Conservation (phyloP, 2,329 filamentous ascomycete genomes). For the Lachnellula cervina region DNA sequence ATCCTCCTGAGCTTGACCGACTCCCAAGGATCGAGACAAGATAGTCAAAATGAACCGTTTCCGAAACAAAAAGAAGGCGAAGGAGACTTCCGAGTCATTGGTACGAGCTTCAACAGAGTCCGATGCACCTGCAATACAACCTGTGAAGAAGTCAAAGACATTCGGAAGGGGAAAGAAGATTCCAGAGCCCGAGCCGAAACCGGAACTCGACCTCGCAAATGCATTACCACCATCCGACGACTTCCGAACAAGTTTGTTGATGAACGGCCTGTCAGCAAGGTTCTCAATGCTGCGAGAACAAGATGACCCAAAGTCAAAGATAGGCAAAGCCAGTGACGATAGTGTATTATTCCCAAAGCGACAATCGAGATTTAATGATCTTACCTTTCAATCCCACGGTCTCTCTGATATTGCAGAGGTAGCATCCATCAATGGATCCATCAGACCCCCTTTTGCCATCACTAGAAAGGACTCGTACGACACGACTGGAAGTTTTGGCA, state of each 20-base stretch:
- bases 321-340: slow-evolving; percentile 93
- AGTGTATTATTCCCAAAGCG: slow-evolving; percentile 79
- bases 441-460: slow-evolving; percentile 54
- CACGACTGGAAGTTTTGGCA: slow-evolving; percentile 54
- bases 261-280: slow-evolving; percentile 89
- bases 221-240: slow-evolving; percentile 80
- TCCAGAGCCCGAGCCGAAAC: slow-evolving; percentile 52
- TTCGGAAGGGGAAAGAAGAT: slow-evolving; percentile 52
- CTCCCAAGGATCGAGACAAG: slow-evolving; percentile 2
- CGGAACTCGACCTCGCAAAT: slow-evolving; percentile 64
- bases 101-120: slow-evolving; percentile 50
- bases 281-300: slow-evolving; percentile 97
- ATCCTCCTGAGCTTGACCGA: neutral
- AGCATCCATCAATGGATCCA: slow-evolving; percentile 66
- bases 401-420: slow-evolving; percentile 88
- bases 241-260: slow-evolving; percentile 90
- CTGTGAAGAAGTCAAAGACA: slow-evolving; percentile 42
- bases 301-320: slow-evolving; percentile 80
- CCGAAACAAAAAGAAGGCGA: slow-evolving; percentile 65
- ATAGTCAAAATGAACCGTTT: slow-evolving; percentile 66
- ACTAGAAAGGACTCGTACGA: slow-evolving; percentile 61
- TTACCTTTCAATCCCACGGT: slow-evolving; percentile 43
- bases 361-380: slow-evolving; percentile 71
- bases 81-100: slow-evolving; percentile 46
- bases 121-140: slow-evolving; percentile 36